Base-by-base conservation (phyloP, 2,329 filamentous ascomycete genomes). In the Clonostachys byssicola region DNA sequence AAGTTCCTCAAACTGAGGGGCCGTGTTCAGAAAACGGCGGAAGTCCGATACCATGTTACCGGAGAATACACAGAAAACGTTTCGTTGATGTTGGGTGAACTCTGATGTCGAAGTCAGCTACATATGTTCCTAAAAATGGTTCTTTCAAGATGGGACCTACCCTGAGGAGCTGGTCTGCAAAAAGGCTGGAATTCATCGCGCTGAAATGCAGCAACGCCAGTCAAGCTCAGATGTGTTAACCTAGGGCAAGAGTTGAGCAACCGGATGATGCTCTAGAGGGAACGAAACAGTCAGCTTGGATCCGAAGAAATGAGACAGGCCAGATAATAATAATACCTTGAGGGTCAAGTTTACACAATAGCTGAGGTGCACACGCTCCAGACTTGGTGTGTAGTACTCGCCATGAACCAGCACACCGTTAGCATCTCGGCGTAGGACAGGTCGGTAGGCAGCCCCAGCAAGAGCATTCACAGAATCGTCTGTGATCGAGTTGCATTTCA, bases 51-150 rank as follows among this genome's bases (percentile, higher is more conserved):
- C 92, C 47, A 92, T 92, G 23, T 81, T 78, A 6, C 94, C 92
- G 2, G 92, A 96, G 66, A 99, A 99, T 46, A 99, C 94, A 61
- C 94, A 99, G 63, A 99, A 99, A 8, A 97, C 90, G 45, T 92
- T 86, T 52, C 94, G 84, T 65, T 99, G 94, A 61, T 96, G 91
- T 42, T 92, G 88, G 16, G 92, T 97, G 63, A 99, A 99, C 66
- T 97, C 94, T 84, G 47, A 5, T 9, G 23, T n/a, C 7, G 6
- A 12, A 18, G 51, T 70, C 47, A 70, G 62, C 44, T 48, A 39
- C 4, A 17, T 46, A 12, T 16, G 18, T 33, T 47, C 5, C 9
- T 13, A 40, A 35, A 9, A 40, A 34, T 35, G 38, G 38, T 12
- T 18, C n/a, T 10, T 9, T n/a, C 33, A 14, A 16, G 51, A 12